Base-by-base conservation (phyloP, 2,329 filamentous ascomycete species). In the Talaromyces sp. region DNA sequence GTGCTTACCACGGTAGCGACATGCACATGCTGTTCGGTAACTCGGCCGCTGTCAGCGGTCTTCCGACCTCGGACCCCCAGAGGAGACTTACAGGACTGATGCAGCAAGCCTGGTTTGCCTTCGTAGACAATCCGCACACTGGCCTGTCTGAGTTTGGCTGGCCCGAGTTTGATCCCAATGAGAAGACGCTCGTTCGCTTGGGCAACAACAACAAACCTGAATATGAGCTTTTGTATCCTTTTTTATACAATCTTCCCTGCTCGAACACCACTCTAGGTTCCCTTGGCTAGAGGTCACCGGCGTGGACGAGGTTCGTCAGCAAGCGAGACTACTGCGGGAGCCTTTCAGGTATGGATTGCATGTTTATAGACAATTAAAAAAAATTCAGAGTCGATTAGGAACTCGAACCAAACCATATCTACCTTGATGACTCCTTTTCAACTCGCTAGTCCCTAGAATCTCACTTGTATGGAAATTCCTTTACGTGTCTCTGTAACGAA, bases 1-100 rank as follows among this genome's bases (percentile, higher is more conserved):
- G 80, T 3, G 79, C 80, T 0, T 84, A 83, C 65, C 82, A 84
- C 57, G 82, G 79, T 0, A 74, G 75, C 0, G 81, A 82, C 35
- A 58, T 82, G 58, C 76, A 80, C 62, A 81, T 82, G 76, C 69
- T 82, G 16, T 81, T 82, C 63, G 79, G 79, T 0, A 77, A 72
- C 1, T 76, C 75, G 0, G 71, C 62, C 2, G 72, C 75, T 23
- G 74, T 80, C 44, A 79, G 75, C 55, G 79, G 77, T 1, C 68
- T 80, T 9, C 66, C 71, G 0, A 68, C 73, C 6, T 68, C 68
- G 0, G 58, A 62, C 0, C 64, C 68, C 0, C 76, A 81, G 66
- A 66, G 65, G 11, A 33, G 66, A 18, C 68, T 79, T 2, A 76
- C 74, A 1, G 63, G 60, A 40, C 64, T 74, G 4, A 77, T 82